Evolutionary conservation across 2,329 filamentous ascomycete genomes (phyloP).

Genomic region (Mycosphaerella arachidis): DNA sequence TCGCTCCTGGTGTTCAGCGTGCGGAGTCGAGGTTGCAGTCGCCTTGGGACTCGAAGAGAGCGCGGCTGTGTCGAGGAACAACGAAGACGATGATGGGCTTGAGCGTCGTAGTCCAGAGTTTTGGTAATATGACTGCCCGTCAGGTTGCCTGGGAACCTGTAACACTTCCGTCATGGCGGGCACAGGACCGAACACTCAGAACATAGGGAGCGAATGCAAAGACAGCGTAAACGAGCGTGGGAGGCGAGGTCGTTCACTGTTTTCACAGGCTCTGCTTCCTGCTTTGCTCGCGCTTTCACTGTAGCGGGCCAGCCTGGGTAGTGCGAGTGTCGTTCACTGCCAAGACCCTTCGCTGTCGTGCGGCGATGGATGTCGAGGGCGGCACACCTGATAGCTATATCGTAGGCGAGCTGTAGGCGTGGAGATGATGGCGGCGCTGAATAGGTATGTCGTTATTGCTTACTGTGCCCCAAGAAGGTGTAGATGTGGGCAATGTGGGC

Average conservation of each 20-base stretch:
- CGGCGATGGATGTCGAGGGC: background rate
- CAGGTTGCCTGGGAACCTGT: constrained; percentile 36
- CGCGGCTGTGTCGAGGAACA: constrained; percentile 35
- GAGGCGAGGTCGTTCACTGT: background rate
- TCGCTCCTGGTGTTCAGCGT: constrained; percentile 33
- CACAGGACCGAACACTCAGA: constrained; percentile 1
- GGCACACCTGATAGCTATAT: background rate
- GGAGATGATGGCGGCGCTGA: background rate
- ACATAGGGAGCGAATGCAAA: constrained; percentile 12
- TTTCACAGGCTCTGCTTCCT: background rate
- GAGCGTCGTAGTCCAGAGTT: constrained; percentile 39
- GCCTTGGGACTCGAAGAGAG: constrained; percentile 30
- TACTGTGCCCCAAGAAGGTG: background rate
- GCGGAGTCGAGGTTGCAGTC: constrained; percentile 32
- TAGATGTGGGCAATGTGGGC: constrained; percentile 4
- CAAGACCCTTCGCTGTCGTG: background rate
- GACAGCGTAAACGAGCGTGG: constrained; percentile 7
- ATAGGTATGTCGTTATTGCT: constrained; percentile 4
- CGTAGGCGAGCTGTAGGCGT: background rate
- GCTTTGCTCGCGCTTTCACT: background rate
- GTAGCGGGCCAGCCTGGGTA: background rate
- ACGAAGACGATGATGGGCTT: constrained; percentile 41
- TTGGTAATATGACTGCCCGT: constrained; percentile 41
- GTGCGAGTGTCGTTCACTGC: background rate
- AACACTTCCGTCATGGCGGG: constrained; percentile 43